Evolutionary conservation across 2,329 filamentous ascomycete species (phyloP).

Genomic region (Didymella pinodella): DNA sequence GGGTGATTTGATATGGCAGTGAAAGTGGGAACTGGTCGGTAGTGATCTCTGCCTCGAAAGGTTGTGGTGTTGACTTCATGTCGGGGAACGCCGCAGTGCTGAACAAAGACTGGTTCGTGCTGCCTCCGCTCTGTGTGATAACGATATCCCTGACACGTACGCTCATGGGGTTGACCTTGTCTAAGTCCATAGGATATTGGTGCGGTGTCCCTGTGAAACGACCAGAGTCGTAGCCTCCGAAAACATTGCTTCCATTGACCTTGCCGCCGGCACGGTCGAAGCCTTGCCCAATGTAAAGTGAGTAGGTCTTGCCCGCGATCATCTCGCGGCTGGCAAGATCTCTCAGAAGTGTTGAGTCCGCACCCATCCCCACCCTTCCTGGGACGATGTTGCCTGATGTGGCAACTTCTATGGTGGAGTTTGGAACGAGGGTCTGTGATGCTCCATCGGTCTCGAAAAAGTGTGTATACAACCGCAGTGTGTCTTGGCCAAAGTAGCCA

Average conservation of each 20-base stretch:
- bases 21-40: slow-evolving; percentile 55
- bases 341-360: slow-evolving; percentile 51
- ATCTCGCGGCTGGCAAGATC: slow-evolving; percentile 45
- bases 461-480: slow-evolving; percentile 51
- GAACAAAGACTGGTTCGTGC: slow-evolving; percentile 48
- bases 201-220: slow-evolving; percentile 51
- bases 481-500: slow-evolving; percentile 47
- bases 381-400: slow-evolving; percentile 43
- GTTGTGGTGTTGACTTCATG: slow-evolving; percentile 39
- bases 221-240: slow-evolving; percentile 57
- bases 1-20: slow-evolving; percentile 52
- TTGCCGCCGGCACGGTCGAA: slow-evolving; percentile 52
- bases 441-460: slow-evolving; percentile 52
- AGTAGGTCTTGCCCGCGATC: slow-evolving; percentile 53
- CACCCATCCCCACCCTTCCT: slow-evolving; percentile 53
- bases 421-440: slow-evolving; percentile 45
- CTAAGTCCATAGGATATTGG: slow-evolving; percentile 44
- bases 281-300: slow-evolving; percentile 54
- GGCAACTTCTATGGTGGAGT: slow-evolving; percentile 48
- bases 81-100: slow-evolving; percentile 41
- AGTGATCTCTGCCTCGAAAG: slow-evolving; percentile 54
- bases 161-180: slow-evolving; percentile 47
- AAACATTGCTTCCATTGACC: slow-evolving; percentile 54
- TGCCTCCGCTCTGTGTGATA: slow-evolving; percentile 42
- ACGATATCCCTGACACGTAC: slow-evolving; percentile 53